Percentiles rank a stretch among this genome's conserved stretches.
phyloP scores from a whole-genome alignment of 1,284 basidiomycete species.

The Agaricales sp. region DNA sequence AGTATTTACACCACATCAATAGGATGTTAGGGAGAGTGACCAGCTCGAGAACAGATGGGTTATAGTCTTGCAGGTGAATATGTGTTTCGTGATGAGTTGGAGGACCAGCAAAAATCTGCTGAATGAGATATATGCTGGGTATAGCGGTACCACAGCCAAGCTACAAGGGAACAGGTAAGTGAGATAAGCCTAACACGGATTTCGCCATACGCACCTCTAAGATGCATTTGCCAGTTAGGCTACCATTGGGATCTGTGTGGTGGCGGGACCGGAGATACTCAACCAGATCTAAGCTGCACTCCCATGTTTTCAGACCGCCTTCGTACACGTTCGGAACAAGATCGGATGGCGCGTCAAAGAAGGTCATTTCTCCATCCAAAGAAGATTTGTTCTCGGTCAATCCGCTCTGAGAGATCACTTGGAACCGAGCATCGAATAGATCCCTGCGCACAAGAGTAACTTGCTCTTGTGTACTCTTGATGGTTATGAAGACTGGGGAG shows the following conservation, averaged over 20 bases:
- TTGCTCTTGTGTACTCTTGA: conserved; percentile 19
- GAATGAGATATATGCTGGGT: conserved; percentile 70
- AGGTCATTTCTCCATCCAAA: conserved; percentile 27
- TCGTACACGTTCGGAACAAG: conserved; percentile 91
- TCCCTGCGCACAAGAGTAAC: conserved; percentile 66
- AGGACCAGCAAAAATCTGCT: conserved; percentile 40
- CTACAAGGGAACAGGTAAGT: conserved; percentile 25
- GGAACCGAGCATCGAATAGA: conserved; percentile 90
- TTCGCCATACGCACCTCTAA: conserved; percentile 51
- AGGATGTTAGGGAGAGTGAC: conserved; percentile 87
- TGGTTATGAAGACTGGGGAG: conserved; percentile 39
- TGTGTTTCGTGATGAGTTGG: conserved; percentile 25
- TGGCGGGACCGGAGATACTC: conserved; percentile 31
- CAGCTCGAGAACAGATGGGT: conserved; percentile 71
- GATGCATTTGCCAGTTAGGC: conserved; percentile 27
- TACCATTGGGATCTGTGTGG: conserved; percentile 16
- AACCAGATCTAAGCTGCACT: conserved; percentile 86
- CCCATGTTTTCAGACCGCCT: conserved; percentile 97
- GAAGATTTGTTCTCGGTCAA: conserved; percentile 11
- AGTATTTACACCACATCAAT: conserved; percentile 75
- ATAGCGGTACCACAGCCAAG: conserved; percentile 91
- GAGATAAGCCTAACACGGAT: neutral
- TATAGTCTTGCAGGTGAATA: conserved; percentile 93
- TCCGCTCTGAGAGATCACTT: conserved; percentile 57
- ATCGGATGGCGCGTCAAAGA: conserved; percentile 79